A percentile compares a stretch with the other conserved stretches of the same genome.
Evolutionary conservation across 805 yeast genomes (phyloP).

Genomic region (Cyberlindnera mycetangii): DNA sequence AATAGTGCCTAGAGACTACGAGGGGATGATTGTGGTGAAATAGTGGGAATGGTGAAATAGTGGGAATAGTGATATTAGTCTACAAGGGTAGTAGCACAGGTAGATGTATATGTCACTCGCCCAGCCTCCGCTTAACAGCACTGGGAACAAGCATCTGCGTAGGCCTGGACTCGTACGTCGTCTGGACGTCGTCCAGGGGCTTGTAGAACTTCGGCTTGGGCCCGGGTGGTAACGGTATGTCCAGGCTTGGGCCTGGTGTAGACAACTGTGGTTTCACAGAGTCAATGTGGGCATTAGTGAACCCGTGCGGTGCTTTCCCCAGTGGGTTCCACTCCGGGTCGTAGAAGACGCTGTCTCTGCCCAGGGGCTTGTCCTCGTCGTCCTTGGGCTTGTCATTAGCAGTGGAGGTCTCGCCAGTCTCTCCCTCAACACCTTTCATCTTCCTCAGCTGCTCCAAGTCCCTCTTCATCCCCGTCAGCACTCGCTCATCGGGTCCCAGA

Average conservation of each 20-base stretch:
- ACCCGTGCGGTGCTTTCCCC: constrained; percentile 48
- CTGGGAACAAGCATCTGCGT: constrained; percentile 7
- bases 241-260: too few relatives aligned
- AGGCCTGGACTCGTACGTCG: constrained; percentile 6
- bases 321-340: constrained; percentile 65
- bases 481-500: constrained; percentile 32
- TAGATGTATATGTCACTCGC: too few relatives aligned
- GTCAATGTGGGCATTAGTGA: constrained; percentile 8
- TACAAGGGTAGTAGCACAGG: too few relatives aligned
- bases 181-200: constrained; percentile 8
- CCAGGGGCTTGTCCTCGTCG: constrained; percentile 31
- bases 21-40: too few relatives aligned
- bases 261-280: too few relatives aligned
- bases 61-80: too few relatives aligned
- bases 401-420: not conserved
- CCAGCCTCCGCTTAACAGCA: constrained; percentile 14
- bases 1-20: too few relatives aligned
- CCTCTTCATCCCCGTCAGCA: constrained; percentile 32
- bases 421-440: constrained; percentile 15
- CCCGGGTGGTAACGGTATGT: constrained; percentile 32
- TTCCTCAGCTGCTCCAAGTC: constrained; percentile 41
- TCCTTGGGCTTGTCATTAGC: not conserved
- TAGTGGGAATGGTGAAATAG: too few relatives aligned
- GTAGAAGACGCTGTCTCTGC: constrained; percentile 51
- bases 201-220: constrained; percentile 24